phyloP scores from a whole-genome alignment of 176 grass and related monocot species.

The Aechmea fasciata region DNA sequence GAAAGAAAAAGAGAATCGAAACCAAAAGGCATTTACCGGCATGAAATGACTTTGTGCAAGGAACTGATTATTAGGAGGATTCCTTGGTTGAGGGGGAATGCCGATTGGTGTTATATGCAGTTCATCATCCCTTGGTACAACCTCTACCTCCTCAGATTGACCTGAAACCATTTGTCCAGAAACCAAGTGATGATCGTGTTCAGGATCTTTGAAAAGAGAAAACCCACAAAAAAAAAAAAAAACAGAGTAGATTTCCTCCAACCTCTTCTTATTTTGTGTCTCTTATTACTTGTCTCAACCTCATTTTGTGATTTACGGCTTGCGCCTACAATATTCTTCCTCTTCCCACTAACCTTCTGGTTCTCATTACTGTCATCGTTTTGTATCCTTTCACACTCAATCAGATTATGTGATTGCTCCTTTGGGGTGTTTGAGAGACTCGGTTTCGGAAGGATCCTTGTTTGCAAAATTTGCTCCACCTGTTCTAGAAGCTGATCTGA shows the following conservation, averaged over 20 bases:
- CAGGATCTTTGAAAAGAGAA: slow-evolving; percentile 1
- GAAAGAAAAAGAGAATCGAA: not conserved
- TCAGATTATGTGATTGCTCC: slow-evolving; percentile 31
- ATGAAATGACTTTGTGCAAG: slow-evolving; percentile 51
- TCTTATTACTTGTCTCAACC: slow-evolving; percentile 47
- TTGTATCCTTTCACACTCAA: slow-evolving; percentile 30
- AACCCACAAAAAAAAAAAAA: not conserved
- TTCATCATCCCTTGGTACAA: slow-evolving; percentile 43
- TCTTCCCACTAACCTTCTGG: slow-evolving; percentile 42
- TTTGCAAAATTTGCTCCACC: slow-evolving; percentile 55
- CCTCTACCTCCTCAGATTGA: slow-evolving; percentile 30
- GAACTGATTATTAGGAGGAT: slow-evolving; percentile 41
- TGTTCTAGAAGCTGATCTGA: slow-evolving; percentile 59
- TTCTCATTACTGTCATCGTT: slow-evolving; percentile 33
- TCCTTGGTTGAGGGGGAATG: slow-evolving; percentile 36
- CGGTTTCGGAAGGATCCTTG: slow-evolving; percentile 35
- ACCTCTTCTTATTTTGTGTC: slow-evolving; percentile 70
- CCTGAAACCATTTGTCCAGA: slow-evolving; percentile 7
- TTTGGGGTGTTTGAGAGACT: slow-evolving; percentile 35
- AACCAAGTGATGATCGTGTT: slow-evolving; percentile 8
- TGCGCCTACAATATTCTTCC: slow-evolving; percentile 36
- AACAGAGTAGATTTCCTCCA: slow-evolving; percentile 8
- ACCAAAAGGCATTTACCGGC: slow-evolving; percentile 41
- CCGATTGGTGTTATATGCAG: slow-evolving; percentile 32
- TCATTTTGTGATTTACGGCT: slow-evolving; percentile 33